phyloP scores from a whole-genome alignment of 2,329 filamentous ascomycete species.

The Golovinomyces cichoracearum region DNA sequence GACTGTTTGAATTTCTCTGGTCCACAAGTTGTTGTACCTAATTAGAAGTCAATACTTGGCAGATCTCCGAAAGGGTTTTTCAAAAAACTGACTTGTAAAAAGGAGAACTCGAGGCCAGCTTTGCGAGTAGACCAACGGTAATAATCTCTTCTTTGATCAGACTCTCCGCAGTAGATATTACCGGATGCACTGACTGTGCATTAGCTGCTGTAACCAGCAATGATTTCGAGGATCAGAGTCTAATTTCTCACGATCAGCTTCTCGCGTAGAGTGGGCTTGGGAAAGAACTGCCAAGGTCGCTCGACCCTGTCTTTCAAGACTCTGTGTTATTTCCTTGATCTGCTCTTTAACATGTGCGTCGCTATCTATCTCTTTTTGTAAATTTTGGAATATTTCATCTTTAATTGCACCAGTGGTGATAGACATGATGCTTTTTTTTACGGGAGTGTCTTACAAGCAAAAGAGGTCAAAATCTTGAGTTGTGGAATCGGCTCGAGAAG shows the following conservation, averaged over 20 bases:
- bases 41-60: not conserved
- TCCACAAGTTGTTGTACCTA: slow-evolving; percentile 66
- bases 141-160: slow-evolving; percentile 47
- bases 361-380: slow-evolving; percentile 75
- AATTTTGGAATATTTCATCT: slow-evolving; percentile 38
- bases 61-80: not conserved
- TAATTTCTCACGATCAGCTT: slow-evolving; percentile 27
- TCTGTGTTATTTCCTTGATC: slow-evolving; percentile 55
- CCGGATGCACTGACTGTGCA: slow-evolving; percentile 28
- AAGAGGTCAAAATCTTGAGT: too few species aligned
- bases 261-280: slow-evolving; percentile 66
- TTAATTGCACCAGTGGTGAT: too few species aligned
- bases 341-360: slow-evolving; percentile 62
- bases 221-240: slow-evolving; percentile 3
- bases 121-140: slow-evolving; percentile 42
- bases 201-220: not conserved
- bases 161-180: slow-evolving; percentile 43
- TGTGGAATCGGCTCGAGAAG: too few species aligned
- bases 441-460: too few species aligned
- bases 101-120: slow-evolving; percentile 57
- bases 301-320: slow-evolving; percentile 59
- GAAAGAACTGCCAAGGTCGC: slow-evolving; percentile 63
- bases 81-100: slow-evolving; percentile 70
- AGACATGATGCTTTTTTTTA: too few species aligned
- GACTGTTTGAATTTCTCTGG: slow-evolving; percentile 58